These are phyloP conservation scores for Lasiosphaeriaceae sp. DNA, from an alignment of 495 filamentous ascomycete species.

Conservation along the genomic window DNA sequence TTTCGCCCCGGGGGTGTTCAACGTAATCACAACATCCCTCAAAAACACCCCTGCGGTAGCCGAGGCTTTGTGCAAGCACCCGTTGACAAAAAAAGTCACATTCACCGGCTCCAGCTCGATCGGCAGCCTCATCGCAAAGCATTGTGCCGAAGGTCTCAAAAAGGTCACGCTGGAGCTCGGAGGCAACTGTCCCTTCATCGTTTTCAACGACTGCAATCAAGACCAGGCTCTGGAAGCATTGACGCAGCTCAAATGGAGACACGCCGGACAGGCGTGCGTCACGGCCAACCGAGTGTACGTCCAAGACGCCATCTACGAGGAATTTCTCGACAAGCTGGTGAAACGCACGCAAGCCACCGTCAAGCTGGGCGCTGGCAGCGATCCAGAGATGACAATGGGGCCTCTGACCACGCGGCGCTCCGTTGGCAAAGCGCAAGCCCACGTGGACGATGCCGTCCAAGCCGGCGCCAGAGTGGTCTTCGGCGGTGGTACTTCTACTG, in stretches of 20 bases:
- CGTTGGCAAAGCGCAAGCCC: slow-evolving; percentile 58
- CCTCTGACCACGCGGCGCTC: slow-evolving; percentile 60
- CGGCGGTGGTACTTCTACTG: slow-evolving; percentile 33
- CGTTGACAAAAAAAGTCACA: slow-evolving; percentile 63
- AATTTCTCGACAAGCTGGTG: slow-evolving; percentile 53
- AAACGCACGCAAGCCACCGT: slow-evolving; percentile 32
- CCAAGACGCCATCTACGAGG: slow-evolving; percentile 52
- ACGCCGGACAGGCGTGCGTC: slow-evolving; percentile 69
- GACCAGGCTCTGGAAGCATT: slow-evolving; percentile 62
- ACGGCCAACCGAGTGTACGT: slow-evolving; percentile 70
- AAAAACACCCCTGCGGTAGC: slow-evolving; percentile 60
- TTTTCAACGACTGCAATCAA: slow-evolving; percentile 74
- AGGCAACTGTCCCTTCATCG: slow-evolving; percentile 70
- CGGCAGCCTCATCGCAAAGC: slow-evolving; percentile 28
- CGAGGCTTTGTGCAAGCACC: slow-evolving; percentile 59
- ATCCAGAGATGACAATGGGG: slow-evolving; percentile 59
- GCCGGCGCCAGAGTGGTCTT: slow-evolving; percentile 59
- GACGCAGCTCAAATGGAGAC: slow-evolving; percentile 62
- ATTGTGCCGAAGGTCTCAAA: slow-evolving; percentile 57
- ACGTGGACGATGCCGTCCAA: slow-evolving; percentile 61
- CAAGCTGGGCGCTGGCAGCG: slow-evolving; percentile 60
- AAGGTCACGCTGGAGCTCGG: slow-evolving; percentile 71
- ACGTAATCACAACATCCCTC: slow-evolving; percentile 51
- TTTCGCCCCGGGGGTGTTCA: slow-evolving; percentile 56
- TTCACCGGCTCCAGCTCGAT: slow-evolving; percentile 55